Evolutionary conservation across 495 filamentous ascomycete genomes (phyloP).

Genomic region (Penicillium pulvis): DNA sequence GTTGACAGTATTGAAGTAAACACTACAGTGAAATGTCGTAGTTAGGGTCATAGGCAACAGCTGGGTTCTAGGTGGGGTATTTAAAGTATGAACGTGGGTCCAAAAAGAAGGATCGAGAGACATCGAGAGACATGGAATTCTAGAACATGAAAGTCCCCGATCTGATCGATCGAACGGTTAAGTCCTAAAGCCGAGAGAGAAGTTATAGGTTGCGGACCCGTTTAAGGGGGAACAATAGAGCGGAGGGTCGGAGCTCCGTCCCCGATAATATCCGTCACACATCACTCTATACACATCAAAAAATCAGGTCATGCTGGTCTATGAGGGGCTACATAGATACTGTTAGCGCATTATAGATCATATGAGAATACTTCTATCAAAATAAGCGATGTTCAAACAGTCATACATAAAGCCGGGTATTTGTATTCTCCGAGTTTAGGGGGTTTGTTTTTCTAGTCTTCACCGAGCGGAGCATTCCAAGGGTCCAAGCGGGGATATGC

Average conservation of each 20-base stretch:
- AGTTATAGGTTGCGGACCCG: neutral
- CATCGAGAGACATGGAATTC: too few relatives aligned
- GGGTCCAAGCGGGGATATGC: neutral
- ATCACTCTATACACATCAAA: neutral
- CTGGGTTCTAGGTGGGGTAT: too few relatives aligned
- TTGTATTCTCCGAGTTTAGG: neutral
- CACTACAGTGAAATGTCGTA: too few relatives aligned
- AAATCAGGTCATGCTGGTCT: neutral
- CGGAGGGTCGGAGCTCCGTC: neutral
- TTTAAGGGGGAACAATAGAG: neutral
- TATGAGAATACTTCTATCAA: neutral
- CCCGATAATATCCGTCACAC: neutral
- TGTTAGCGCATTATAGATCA: neutral
- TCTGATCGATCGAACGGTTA: neutral
- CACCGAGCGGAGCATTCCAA: neutral
- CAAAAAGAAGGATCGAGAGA: too few relatives aligned
- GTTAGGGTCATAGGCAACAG: too few relatives aligned
- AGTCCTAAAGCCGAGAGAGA: neutral
- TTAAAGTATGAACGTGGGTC: too few relatives aligned
- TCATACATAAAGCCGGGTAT: neutral
- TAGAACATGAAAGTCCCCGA: neutral
- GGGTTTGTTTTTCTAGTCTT: neutral
- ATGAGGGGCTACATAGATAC: neutral
- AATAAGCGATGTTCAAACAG: neutral
- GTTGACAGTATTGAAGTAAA: too few relatives aligned